phyloP scores from a whole-genome alignment of 2,329 filamentous ascomycete genomes.

The Ceratocystis huliohia region DNA sequence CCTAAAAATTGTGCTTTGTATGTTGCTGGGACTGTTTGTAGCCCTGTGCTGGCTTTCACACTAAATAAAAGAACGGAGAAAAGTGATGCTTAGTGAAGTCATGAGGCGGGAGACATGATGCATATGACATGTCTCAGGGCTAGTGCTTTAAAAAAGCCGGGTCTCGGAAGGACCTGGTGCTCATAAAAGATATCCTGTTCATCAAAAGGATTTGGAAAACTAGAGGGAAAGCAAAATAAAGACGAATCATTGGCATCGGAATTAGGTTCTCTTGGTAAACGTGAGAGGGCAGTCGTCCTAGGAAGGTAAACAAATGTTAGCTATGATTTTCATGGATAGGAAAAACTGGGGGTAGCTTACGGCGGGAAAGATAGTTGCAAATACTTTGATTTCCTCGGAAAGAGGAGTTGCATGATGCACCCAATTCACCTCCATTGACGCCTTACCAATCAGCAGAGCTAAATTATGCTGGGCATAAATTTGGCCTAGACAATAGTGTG shows the following conservation, averaged over 20 bases:
- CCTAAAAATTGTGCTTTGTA: too few relatives aligned
- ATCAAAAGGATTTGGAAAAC: neutral
- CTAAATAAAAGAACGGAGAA: too few relatives aligned
- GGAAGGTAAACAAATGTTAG: slow-evolving; percentile 23
- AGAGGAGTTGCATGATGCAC: slow-evolving; percentile 68
- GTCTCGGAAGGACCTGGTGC: too few relatives aligned
- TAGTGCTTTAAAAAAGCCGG: too few relatives aligned
- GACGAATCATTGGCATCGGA: neutral
- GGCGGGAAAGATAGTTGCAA: slow-evolving; percentile 95
- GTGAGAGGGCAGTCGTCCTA: slow-evolving; percentile 75
- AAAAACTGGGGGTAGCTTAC: slow-evolving; percentile 38
- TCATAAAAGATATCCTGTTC: neutral
- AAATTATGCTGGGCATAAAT: slow-evolving; percentile 82
- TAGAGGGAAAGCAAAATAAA: neutral
- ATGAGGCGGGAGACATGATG: too few relatives aligned
- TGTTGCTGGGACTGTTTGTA: too few relatives aligned
- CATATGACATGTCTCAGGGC: too few relatives aligned
- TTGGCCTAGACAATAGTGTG: slow-evolving; percentile 94
- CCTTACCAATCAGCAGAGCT: slow-evolving; percentile 81
- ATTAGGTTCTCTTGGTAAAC: slow-evolving; percentile 39
- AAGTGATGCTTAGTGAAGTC: too few relatives aligned
- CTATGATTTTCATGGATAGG: neutral
- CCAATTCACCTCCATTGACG: slow-evolving; percentile 78
- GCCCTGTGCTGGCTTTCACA: neutral
- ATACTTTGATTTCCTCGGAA: slow-evolving; percentile 95